Evolutionary conservation across 345 rosid genomes (phyloP).

Genomic region (Citrus maxima): DNA sequence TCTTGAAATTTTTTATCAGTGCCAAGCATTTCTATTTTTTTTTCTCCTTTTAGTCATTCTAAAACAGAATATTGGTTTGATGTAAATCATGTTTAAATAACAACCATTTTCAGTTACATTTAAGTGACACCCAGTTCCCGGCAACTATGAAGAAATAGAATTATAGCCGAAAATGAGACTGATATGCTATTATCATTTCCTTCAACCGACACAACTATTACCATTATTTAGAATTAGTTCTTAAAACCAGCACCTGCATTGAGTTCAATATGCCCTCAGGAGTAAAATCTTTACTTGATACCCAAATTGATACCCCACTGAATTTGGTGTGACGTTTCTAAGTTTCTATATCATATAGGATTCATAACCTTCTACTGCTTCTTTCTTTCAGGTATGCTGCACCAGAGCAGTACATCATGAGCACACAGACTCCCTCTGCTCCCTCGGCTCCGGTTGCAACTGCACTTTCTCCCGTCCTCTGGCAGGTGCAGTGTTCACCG

Average conservation of each 20-base stretch:
- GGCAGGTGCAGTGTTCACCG: conserved; percentile 66
- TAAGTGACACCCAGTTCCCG: too few species aligned
- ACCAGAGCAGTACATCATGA: conserved; percentile 99
- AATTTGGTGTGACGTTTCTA: neutral
- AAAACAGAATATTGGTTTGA: neutral
- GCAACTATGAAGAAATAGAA: too few species aligned
- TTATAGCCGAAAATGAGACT: too few species aligned
- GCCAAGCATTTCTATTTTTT: neutral
- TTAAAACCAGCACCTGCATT: neutral
- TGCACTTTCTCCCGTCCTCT: conserved; percentile 89
- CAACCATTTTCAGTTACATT: too few species aligned
- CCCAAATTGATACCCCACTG: neutral
- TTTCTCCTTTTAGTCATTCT: neutral
- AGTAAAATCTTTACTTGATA: neutral
- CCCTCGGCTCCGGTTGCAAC: conserved; percentile 98
- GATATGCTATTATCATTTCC: too few species aligned
- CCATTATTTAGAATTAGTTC: too few species aligned
- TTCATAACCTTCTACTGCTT: neutral
- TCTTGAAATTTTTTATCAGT: neutral
- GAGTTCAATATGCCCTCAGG: neutral
- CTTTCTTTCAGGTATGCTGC: conserved; percentile 69
- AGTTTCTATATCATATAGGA: neutral
- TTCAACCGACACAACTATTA: too few species aligned
- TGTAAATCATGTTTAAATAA: neutral
- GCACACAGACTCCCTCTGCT: conserved; percentile 99